Percentiles rank a stretch among this genome's conserved stretches.
These are phyloP conservation scores for Phytophthora megakarya DNA, from an alignment of 352 stramenopile species.

Conservation along the genomic window DNA sequence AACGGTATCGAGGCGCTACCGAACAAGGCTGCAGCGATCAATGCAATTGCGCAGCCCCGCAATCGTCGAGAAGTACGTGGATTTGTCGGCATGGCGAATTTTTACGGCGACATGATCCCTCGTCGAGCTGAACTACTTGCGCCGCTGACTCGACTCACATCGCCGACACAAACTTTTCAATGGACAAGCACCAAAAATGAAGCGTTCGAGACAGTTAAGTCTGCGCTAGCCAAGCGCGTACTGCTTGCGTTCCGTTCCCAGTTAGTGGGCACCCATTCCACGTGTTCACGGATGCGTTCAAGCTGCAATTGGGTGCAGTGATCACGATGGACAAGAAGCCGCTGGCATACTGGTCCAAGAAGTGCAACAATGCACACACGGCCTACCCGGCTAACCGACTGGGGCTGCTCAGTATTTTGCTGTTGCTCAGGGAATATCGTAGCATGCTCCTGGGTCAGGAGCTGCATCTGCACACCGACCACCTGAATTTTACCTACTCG, in stretches of 20 bases:
- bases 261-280: too few relatives aligned
- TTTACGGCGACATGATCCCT: slow-evolving; percentile 9
- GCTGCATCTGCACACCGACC: neutral
- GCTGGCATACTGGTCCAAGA: slow-evolving; percentile 2
- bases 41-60: too few relatives aligned
- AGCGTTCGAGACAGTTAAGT: neutral
- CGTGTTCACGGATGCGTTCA: slow-evolving; percentile 1
- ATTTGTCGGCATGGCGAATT: slow-evolving; percentile 12
- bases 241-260: too few relatives aligned
- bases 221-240: neutral
- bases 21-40: too few relatives aligned
- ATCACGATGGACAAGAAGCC: neutral
- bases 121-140: neutral
- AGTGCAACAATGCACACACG: neutral
- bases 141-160: neutral
- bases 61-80: too few relatives aligned
- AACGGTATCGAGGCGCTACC: too few relatives aligned
- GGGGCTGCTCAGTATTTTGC: neutral
- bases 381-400: neutral
- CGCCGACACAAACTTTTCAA: too few relatives aligned
- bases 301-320: slow-evolving; percentile 1
- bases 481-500: slow-evolving; percentile 12
- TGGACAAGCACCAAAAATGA: too few relatives aligned
- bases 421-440: neutral
- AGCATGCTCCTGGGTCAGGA: neutral